Percentiles rank a stretch among this genome's conserved stretches.
Conservation (phyloP, 78 protist species). For the Cavenderia fasciculata region DNA sequence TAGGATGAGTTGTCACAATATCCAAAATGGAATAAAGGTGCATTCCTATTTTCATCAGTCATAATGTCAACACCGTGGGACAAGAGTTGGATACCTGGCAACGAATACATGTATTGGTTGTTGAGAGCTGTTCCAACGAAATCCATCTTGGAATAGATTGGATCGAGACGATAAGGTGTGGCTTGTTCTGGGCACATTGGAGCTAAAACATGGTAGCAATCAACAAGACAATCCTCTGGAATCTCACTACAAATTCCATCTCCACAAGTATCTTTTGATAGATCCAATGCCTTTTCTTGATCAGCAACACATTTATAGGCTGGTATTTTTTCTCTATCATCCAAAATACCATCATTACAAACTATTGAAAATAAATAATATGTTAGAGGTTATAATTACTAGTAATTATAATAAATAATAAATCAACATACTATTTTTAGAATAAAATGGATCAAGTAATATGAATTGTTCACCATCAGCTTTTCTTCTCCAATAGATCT, state of each 20-base stretch:
- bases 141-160: background rate
- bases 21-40: background rate
- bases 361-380: background rate
- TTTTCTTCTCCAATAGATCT: too few relatives aligned
- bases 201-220: background rate
- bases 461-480: too few relatives aligned
- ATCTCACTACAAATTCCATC: slow-evolving; percentile 24
- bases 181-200: slow-evolving; percentile 8
- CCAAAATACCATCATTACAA: background rate
- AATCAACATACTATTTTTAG: background rate
- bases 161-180: background rate
- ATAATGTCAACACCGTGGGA: slow-evolving; percentile 7
- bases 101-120: slow-evolving; percentile 5
- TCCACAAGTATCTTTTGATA: background rate
- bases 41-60: background rate
- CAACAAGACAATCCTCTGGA: slow-evolving; percentile 7
- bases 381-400: background rate
- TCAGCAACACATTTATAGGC: background rate
- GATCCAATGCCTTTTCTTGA: too few relatives aligned
- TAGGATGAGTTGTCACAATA: slow-evolving; percentile 18
- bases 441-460: background rate
- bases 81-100: slow-evolving; percentile 7
- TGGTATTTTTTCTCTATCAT: background rate
- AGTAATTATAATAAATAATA: background rate
- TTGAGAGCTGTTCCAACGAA: background rate